Base-by-base conservation (phyloP, 192 early-diverging fungal species). In the Entophlyctis helioformis region DNA sequence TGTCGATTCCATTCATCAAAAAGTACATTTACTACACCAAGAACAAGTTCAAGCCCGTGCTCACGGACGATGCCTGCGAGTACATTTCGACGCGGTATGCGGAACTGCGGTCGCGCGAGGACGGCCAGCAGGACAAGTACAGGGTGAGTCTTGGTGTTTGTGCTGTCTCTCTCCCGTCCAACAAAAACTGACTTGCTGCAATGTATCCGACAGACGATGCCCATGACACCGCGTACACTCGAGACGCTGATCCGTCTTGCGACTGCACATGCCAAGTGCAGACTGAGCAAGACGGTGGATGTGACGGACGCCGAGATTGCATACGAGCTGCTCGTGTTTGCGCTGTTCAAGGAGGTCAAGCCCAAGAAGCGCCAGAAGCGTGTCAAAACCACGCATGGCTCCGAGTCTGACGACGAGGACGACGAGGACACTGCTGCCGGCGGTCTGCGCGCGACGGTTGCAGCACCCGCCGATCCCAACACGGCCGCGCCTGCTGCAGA, bases 181-280 rank as follows among this genome's bases (percentile, higher is more conserved):
- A 31, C 6, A 8, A 4, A 31, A 8, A 4, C 33, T 1, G 3
- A 21, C 41, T 34, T n/a, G 28, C 20, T 50, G 34, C 26, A n/a
- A 43, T 42, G 7, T 48, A 31, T 42, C 2, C 25, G 40, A 2
- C 51, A 87, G 68, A 95, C 92, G 0, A 74, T 90, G 26, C 95
- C 95, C n/a, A 76, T 96, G 47, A 98, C 95, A 10, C 82, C 91
- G n/a, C 88, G 95, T 76, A 94, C 95, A 15, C 70, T 98, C 16
- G 95, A 98, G 63, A 96, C 95, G 2, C 70, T 98, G 31, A 95
- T 98, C 56, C 88, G 95, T 66, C 63, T 98, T 45, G 80, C 91
- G 1, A 92, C 95, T 4, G 90, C 95, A 12, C 91, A 98, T 60
- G 92, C 95, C 37, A 98, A 98, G 68, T 67, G 79, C 38, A 76